Percentiles rank a stretch among this genome's conserved stretches.
phyloP scores from a whole-genome alignment of 257 asterid species.

The Asclepias syriaca region DNA sequence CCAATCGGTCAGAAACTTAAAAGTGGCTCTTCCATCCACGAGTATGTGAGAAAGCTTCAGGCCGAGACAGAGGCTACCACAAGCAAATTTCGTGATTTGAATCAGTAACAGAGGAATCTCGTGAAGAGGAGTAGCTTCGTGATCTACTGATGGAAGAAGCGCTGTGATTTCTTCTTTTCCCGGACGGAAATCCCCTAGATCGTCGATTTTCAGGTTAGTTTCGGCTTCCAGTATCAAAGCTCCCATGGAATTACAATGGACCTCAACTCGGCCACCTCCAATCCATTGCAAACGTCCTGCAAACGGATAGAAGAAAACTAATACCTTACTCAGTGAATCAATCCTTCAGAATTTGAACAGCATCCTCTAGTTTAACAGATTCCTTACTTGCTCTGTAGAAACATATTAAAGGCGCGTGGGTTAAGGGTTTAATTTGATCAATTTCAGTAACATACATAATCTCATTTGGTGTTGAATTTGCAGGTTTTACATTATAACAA shows the following conservation, averaged over 20 bases:
- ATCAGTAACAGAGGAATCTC: constrained; percentile 8
- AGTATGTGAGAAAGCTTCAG: constrained; percentile 13
- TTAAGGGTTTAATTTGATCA: constrained; percentile 49
- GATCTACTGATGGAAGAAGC: constrained; percentile 25
- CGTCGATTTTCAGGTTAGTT: constrained; percentile 26
- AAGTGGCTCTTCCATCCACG: constrained; percentile 12
- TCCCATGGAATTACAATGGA: too few species aligned
- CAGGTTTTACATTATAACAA: constrained; percentile 47
- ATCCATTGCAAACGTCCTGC: too few species aligned
- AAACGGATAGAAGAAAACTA: too few species aligned
- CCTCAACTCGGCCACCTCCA: too few species aligned
- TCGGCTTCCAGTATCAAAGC: not conserved
- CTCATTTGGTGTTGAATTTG: constrained; percentile 38
- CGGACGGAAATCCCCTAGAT: constrained; percentile 50
- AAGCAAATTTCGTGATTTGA: constrained; percentile 18
- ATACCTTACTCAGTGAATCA: too few species aligned
- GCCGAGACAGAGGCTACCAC: constrained; percentile 25
- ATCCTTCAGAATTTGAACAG: too few species aligned
- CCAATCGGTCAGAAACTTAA: constrained; percentile 21
- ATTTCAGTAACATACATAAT: constrained; percentile 36
- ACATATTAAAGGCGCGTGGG: constrained; percentile 51
- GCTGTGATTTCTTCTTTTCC: constrained; percentile 30
- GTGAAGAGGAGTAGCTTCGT: not conserved
- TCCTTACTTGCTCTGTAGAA: constrained; percentile 28
- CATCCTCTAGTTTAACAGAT: constrained; percentile 3